phyloP scores from a whole-genome alignment of 1,284 basidiomycete genomes.

The Ceratobasidium sp. region DNA sequence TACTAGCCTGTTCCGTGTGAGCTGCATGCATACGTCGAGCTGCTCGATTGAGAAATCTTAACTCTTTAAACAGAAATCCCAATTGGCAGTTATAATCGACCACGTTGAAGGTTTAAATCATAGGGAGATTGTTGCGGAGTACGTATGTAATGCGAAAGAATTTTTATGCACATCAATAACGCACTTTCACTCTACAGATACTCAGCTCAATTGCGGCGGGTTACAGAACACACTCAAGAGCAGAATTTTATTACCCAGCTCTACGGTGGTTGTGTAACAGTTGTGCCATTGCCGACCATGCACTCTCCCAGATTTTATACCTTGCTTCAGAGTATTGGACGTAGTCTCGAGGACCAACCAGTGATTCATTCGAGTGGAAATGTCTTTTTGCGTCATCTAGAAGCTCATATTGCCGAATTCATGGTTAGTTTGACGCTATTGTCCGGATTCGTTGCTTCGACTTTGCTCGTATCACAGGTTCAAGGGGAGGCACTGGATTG shows the following conservation, averaged over 20 bases:
- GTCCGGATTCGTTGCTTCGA: slow-evolving; percentile 55
- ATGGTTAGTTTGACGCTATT: slow-evolving; percentile 61
- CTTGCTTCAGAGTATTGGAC: slow-evolving; percentile 65
- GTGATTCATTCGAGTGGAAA: slow-evolving; percentile 66
- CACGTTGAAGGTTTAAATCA: no score
- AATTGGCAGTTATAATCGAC: no score
- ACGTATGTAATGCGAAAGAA: no score
- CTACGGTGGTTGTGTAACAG: slow-evolving; percentile 55
- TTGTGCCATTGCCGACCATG: slow-evolving; percentile 36
- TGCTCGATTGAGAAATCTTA: no score
- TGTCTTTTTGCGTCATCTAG: slow-evolving; percentile 70
- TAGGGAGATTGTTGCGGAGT: no score
- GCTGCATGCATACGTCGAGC: no score
- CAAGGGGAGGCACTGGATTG: no score
- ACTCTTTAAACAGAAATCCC: no score
- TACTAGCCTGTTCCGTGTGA: no score
- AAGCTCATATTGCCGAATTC: slow-evolving; percentile 76
- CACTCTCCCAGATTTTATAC: slow-evolving; percentile 58
- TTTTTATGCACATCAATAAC: neutral
- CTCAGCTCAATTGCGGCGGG: slow-evolving; percentile 69
- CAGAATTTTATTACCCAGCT: slow-evolving; percentile 72
- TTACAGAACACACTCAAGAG: slow-evolving; percentile 71
- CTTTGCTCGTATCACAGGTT: neutral
- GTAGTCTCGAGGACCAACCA: slow-evolving; percentile 63
- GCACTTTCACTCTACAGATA: slow-evolving; percentile 13